A percentile compares a stretch with the other conserved stretches of the same genome.
Conservation (phyloP, 805 yeast genomes). For the Saccharomycopsis amapae region DNA sequence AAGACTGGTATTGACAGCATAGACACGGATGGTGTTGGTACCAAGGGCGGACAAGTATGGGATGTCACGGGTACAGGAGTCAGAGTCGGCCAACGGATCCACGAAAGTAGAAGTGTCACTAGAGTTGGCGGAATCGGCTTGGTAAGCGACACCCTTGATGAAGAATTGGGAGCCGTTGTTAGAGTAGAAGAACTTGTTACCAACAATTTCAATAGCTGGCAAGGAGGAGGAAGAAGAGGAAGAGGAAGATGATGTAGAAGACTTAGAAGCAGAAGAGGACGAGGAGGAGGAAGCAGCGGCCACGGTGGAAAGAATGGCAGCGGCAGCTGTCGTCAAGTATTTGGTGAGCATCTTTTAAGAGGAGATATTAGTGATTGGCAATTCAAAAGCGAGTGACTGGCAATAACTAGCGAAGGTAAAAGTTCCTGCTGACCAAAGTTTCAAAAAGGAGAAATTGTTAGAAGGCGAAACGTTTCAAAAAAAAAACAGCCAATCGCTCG, state of each 20-base stretch:
- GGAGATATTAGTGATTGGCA: no score
- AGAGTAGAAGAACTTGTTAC: slow-evolving; percentile 71
- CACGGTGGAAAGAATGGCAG: not conserved
- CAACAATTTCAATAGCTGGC: slow-evolving; percentile 53
- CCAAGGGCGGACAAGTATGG: slow-evolving; percentile 63
- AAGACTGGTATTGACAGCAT: slow-evolving; percentile 67
- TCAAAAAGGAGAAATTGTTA: no score
- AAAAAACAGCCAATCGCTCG: no score
- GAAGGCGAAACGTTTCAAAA: no score
- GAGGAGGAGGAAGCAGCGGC: not conserved
- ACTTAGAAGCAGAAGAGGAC: not conserved
- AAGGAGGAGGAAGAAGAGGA: slow-evolving; percentile 20
- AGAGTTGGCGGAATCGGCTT: slow-evolving; percentile 48
- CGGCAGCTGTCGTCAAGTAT: no score
- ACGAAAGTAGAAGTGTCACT: slow-evolving; percentile 33
- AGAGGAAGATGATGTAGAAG: not conserved
- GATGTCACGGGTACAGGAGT: slow-evolving; percentile 71
- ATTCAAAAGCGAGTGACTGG: no score
- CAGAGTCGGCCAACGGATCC: slow-evolving; percentile 74
- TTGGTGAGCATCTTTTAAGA: no score
- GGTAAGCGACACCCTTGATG: slow-evolving; percentile 77
- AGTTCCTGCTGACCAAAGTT: no score
- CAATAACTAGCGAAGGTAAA: no score
- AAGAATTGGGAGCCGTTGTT: slow-evolving; percentile 77
- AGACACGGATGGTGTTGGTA: slow-evolving; percentile 78